Conservation (phyloP, 306 rosid genomes). For the Casuarina glauca region DNA sequence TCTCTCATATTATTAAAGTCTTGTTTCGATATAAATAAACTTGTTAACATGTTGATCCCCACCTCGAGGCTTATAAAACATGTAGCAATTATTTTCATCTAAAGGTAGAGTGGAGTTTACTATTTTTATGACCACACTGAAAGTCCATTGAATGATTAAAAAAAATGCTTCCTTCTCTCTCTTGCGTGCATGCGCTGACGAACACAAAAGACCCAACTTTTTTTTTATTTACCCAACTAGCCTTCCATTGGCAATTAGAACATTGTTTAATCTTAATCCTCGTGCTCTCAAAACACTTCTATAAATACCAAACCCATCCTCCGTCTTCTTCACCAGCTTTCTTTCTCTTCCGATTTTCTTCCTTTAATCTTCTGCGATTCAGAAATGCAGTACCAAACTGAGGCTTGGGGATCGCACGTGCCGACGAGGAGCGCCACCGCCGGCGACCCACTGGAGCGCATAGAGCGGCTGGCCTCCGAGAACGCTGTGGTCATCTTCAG, state of each 20-base stretch:
- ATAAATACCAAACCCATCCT: conserved; percentile 50
- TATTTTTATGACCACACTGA: background rate
- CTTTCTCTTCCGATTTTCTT: background rate
- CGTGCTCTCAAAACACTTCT: conserved; percentile 34
- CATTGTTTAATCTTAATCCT: conserved; percentile 8
- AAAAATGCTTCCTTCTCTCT: conserved; percentile 13
- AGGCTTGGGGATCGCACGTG: conserved; percentile 54
- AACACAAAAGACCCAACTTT: conserved; percentile 32
- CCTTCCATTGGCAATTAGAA: background rate
- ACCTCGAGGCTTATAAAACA: background rate
- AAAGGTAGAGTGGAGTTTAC: background rate
- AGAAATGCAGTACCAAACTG: conserved; percentile 59
- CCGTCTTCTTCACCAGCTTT: background rate
- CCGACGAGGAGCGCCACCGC: conserved; percentile 23
- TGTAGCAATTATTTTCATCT: background rate
- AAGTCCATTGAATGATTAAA: background rate
- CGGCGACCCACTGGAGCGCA: conserved; percentile 50
- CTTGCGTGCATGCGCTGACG: conserved; percentile 51
- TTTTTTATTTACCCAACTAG: conserved; percentile 31
- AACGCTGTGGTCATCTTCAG: conserved; percentile 90
- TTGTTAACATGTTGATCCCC: no score
- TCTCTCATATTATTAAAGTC: no score
- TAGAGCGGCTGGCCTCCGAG: conserved; percentile 66
- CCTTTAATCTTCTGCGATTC: background rate
- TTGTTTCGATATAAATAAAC: no score